Conservation (phyloP, 305 asterid species). For the Fraxinus latifolia region DNA sequence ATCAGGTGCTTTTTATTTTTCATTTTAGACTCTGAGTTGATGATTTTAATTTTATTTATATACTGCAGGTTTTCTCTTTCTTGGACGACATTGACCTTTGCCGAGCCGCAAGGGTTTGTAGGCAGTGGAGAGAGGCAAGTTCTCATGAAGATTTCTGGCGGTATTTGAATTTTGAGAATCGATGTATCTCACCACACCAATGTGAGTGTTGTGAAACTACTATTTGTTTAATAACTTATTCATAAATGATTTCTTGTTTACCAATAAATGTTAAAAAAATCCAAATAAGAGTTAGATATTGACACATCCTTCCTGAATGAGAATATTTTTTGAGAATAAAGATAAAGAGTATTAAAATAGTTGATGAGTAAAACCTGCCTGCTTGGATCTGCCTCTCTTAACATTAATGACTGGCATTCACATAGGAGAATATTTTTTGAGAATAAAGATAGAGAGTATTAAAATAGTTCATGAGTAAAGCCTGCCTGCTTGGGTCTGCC, state of each 20-base stretch:
- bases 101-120: slow-evolving; percentile 85
- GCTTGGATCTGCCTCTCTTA: background rate
- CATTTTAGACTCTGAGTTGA: background rate
- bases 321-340: background rate
- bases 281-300: background rate
- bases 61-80: slow-evolving; percentile 78
- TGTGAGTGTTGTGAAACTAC: slow-evolving; percentile 51
- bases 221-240: slow-evolving; percentile 10
- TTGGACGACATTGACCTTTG: slow-evolving; percentile 86
- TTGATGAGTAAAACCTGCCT: background rate
- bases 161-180: slow-evolving; percentile 77
- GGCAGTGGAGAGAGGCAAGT: slow-evolving; percentile 95
- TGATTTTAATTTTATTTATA: slow-evolving; percentile 21
- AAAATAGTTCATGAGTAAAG: background rate
- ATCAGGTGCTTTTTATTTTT: background rate
- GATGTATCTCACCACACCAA: slow-evolving; percentile 56
- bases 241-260: background rate
- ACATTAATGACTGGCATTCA: background rate
- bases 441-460: background rate
- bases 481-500: background rate
- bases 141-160: slow-evolving; percentile 99
- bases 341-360: background rate
- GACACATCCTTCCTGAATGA: background rate
- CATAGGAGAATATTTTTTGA: background rate
- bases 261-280: background rate